These are phyloP conservation scores for Albizia julibrissin DNA, from an alignment of 306 rosid species.

Conservation along the genomic window DNA sequence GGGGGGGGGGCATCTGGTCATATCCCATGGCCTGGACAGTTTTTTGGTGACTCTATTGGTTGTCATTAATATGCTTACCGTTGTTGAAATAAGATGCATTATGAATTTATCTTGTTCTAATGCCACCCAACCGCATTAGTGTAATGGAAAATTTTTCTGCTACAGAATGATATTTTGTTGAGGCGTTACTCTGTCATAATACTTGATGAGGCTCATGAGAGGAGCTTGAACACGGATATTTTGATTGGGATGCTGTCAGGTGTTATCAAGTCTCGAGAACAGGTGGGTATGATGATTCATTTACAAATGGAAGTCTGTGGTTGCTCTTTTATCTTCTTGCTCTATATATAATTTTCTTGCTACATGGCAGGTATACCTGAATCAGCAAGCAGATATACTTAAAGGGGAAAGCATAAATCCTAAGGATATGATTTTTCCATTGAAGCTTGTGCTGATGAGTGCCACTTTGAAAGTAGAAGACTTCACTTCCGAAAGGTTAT, in stretches of 20 bases:
- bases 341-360: conserved; percentile 5
- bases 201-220: conserved; percentile 96
- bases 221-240: conserved; percentile 96
- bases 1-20: too few relatives aligned
- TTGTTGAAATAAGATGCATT: neutral
- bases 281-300: conserved; percentile 48
- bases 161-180: conserved; percentile 80
- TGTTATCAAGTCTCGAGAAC: conserved; percentile 58
- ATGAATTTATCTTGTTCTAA: conserved; percentile 10
- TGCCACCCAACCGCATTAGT: conserved; percentile 20
- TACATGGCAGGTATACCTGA: conserved; percentile 51
- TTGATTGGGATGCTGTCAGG: conserved; percentile 94
- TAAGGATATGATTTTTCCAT: conserved; percentile 61
- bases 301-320: neutral
- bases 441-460: conserved; percentile 95
- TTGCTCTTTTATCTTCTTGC: conserved; percentile 24
- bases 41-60: neutral
- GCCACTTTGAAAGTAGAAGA: conserved; percentile 93
- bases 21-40: neutral
- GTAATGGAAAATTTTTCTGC: conserved; percentile 29
- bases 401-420: conserved; percentile 61
- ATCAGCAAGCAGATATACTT: conserved; percentile 48
- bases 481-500: conserved; percentile 67
- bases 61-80: neutral
- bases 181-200: conserved; percentile 78